Percentiles rank a stretch among this genome's conserved stretches.
These are phyloP conservation scores for button mushroom (Agaricus bisporus) DNA, from an alignment of 768 basidiomycete species.

Conservation along the genomic window DNA sequence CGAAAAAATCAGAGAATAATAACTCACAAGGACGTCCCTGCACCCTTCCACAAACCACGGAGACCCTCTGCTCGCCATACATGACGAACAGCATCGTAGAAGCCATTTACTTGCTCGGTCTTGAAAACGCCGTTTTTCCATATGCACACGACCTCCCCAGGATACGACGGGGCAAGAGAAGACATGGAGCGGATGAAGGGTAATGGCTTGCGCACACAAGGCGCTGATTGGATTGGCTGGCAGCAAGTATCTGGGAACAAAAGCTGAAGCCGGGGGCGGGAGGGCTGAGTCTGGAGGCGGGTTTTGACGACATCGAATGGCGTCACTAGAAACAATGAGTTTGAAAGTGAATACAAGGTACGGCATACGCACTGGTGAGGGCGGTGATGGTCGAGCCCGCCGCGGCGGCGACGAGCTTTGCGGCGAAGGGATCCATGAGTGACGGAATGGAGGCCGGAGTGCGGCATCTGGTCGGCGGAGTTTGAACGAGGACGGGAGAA, in stretches of 20 bases:
- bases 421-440: slow-evolving; percentile 67
- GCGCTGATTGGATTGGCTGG: slow-evolving; percentile 49
- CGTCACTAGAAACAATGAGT: slow-evolving; percentile 62
- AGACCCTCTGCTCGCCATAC: slow-evolving; percentile 80
- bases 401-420: slow-evolving; percentile 76
- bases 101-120: slow-evolving; percentile 74
- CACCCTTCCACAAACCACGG: slow-evolving; percentile 92
- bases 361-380: slow-evolving; percentile 57
- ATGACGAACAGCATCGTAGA: slow-evolving; percentile 76
- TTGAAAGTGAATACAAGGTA: neutral
- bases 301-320: slow-evolving; percentile 99
- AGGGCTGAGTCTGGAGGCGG: slow-evolving; percentile 88
- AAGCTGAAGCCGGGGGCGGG: slow-evolving; percentile 38
- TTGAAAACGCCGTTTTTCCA: slow-evolving; percentile 71
- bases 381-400: slow-evolving; percentile 78
- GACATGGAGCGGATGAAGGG: slow-evolving; percentile 38
- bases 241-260: slow-evolving; percentile 55
- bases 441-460: slow-evolving; percentile 5
- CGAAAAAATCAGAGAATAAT: neutral
- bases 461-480: slow-evolving; percentile 21
- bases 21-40: slow-evolving; percentile 80
- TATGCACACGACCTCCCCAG: slow-evolving; percentile 66
- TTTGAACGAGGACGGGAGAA: neutral
- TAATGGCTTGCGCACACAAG: slow-evolving; percentile 74
- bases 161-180: slow-evolving; percentile 37